These are phyloP conservation scores for Daldinia grandis DNA, from an alignment of 495 filamentous ascomycete genomes.

Conservation along the genomic window DNA sequence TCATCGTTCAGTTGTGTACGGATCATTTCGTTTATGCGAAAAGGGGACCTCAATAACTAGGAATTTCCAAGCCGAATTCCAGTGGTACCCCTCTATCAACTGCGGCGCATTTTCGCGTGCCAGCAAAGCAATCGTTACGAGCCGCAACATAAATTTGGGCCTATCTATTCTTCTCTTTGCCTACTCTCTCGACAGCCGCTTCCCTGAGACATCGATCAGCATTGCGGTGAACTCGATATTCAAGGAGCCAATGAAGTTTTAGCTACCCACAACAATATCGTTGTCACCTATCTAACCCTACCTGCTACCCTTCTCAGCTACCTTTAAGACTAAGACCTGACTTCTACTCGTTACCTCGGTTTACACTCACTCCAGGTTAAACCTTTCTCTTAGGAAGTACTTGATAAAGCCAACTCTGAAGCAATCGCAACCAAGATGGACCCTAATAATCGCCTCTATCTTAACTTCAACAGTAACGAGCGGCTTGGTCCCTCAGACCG, in stretches of 20 bases:
- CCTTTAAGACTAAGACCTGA: too few species aligned
- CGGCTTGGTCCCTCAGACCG: slow-evolving; percentile 74
- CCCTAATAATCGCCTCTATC: slow-evolving; percentile 69
- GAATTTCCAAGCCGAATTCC: background rate
- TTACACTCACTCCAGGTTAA: background rate
- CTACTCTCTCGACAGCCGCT: background rate
- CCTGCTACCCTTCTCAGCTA: background rate
- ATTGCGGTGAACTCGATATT: background rate
- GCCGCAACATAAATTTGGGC: slow-evolving; percentile 14
- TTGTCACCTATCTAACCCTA: background rate
- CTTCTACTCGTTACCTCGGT: background rate
- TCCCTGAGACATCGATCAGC: background rate
- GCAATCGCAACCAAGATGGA: slow-evolving; percentile 50
- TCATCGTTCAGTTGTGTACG: background rate
- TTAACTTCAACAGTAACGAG: slow-evolving; percentile 77
- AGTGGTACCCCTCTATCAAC: slow-evolving; percentile 21
- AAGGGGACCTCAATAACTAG: background rate
- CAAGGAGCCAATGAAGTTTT: background rate
- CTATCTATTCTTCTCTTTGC: background rate
- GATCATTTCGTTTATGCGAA: slow-evolving; percentile 8
- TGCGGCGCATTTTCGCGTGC: slow-evolving; percentile 34
- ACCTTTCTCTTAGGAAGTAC: background rate
- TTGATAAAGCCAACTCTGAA: background rate
- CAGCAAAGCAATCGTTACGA: slow-evolving; percentile 22
- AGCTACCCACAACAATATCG: background rate